A percentile compares a stretch with the other conserved stretches of the same genome.
phyloP scores from a whole-genome alignment of 176 grass and related monocot genomes.

The Tuctoria greenei region DNA sequence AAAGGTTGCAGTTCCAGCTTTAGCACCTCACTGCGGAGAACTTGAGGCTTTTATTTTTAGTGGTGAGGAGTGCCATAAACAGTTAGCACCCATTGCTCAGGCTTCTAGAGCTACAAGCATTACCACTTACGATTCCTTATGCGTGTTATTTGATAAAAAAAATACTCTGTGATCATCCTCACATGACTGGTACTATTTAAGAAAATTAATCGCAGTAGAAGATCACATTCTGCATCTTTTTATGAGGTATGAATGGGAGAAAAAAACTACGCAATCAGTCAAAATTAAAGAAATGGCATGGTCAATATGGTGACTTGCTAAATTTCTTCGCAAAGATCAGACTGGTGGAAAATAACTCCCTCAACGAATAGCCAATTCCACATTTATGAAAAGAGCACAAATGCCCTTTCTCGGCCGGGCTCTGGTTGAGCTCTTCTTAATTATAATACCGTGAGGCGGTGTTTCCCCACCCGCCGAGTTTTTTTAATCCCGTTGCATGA shows the following conservation, averaged over 20 bases:
- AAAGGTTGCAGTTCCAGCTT: slow-evolving; percentile 3
- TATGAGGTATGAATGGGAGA: background rate
- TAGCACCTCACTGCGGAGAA: background rate
- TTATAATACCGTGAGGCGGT: no score
- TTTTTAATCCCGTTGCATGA: no score
- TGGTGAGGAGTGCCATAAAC: background rate
- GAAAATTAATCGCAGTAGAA: background rate
- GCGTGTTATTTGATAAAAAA: background rate
- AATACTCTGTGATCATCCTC: background rate
- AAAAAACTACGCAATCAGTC: background rate
- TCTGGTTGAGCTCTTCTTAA: no score
- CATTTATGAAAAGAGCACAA: background rate
- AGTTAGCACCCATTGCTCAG: background rate
- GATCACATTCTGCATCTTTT: background rate
- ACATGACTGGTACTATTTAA: background rate
- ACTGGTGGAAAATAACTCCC: background rate
- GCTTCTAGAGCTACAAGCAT: background rate
- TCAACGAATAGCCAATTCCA: background rate
- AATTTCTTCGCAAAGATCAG: background rate
- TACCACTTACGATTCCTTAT: background rate
- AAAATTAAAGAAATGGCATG: background rate
- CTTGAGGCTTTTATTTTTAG: background rate
- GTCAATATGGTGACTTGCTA: background rate
- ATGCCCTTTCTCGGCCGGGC: background rate
- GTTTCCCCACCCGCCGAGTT: no score